Evolutionary conservation across 2,329 filamentous ascomycete species (phyloP).

Genomic region (Aspergillus quadrilineatus): DNA sequence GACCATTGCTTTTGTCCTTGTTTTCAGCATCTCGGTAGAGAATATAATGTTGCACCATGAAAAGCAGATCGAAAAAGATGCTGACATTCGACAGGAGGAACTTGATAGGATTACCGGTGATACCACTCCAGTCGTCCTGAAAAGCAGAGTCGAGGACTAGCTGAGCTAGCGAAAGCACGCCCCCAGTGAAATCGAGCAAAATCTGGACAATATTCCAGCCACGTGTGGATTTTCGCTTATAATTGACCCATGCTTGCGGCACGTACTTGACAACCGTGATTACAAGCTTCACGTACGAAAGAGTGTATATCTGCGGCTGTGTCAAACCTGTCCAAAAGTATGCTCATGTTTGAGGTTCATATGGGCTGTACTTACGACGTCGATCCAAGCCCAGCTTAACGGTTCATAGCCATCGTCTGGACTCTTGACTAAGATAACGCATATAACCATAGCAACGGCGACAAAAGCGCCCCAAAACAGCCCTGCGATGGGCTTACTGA

Average conservation of each 20-base stretch:
- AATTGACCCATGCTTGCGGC: conserved; percentile 81
- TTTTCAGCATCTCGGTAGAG: conserved; percentile 58
- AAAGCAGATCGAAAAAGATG: conserved; percentile 81
- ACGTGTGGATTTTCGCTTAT: conserved; percentile 75
- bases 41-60: conserved; percentile 85
- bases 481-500: conserved; percentile 64
- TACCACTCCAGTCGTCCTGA: conserved; percentile 82
- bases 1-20: conserved; percentile 19
- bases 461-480: conserved; percentile 68
- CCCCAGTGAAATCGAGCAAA: conserved; percentile 77
- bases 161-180: conserved; percentile 77
- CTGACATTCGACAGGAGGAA: conserved; percentile 81
- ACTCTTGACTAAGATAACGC: conserved; percentile 45
- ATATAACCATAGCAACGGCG: conserved; percentile 33
- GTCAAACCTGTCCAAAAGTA: conserved; percentile 6
- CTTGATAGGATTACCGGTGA: conserved; percentile 90
- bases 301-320: conserved; percentile 55
- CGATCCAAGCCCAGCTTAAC: conserved; percentile 61
- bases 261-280: conserved; percentile 91
- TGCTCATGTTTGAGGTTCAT: neutral
- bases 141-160: conserved; percentile 80
- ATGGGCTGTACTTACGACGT: conserved; percentile 51
- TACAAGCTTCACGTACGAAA: conserved; percentile 85
- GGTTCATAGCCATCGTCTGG: conserved; percentile 48
- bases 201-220: conserved; percentile 89